A percentile compares a stretch with the other conserved stretches of the same genome.
phyloP scores from a whole-genome alignment of 257 asterid species.

The Cinchona pubescens region DNA sequence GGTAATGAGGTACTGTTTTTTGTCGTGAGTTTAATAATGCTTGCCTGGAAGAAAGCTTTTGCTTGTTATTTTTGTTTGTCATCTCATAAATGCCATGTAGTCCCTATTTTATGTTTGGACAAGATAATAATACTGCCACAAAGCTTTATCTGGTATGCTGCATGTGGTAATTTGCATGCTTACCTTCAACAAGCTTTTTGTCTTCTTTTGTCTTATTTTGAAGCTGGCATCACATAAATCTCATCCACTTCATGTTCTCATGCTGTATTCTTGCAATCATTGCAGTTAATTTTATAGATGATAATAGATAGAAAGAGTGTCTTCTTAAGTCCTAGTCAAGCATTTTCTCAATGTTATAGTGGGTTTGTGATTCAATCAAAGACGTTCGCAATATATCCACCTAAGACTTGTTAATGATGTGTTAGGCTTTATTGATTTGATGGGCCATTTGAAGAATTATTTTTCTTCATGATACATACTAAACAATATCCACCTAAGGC shows the following conservation, averaged over 20 bases:
- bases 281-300: neutral
- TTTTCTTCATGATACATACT: no score
- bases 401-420: no score
- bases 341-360: neutral
- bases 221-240: neutral
- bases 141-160: neutral
- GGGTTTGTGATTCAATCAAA: neutral
- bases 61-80: neutral
- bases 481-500: no score
- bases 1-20: no score
- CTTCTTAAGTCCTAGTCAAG: neutral
- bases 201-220: neutral
- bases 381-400: neutral
- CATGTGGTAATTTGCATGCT: neutral
- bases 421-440: no score
- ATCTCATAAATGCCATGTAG: neutral
- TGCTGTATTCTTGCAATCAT: neutral
- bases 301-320: neutral
- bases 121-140: neutral
- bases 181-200: neutral
- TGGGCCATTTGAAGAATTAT: no score
- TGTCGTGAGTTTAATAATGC: neutral
- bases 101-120: neutral
- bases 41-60: neutral
- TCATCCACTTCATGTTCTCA: neutral